These are phyloP conservation scores for Naganishia sp. DNA, from an alignment of 1,284 basidiomycete genomes.

Conservation along the genomic window DNA sequence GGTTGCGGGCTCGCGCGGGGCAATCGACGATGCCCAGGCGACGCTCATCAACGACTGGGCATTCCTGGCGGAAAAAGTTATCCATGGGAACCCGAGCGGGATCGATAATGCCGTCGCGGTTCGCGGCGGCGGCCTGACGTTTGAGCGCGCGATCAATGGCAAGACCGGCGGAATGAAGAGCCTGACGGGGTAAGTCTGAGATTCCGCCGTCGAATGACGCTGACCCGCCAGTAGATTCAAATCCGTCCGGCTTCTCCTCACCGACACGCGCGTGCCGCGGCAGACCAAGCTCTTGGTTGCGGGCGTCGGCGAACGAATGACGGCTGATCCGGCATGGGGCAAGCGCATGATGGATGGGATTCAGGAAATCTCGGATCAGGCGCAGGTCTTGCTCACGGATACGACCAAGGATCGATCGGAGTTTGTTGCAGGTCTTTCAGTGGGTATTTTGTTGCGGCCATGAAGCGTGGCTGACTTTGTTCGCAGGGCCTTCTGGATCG, in stretches of 20 bases:
- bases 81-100: constrained; percentile 96
- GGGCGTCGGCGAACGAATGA: constrained; percentile 61
- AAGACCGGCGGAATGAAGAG: constrained; percentile 76
- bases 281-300: constrained; percentile 95
- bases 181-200: constrained; percentile 71
- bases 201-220: neutral
- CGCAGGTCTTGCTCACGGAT: constrained; percentile 71
- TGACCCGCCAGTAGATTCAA: constrained; percentile 59
- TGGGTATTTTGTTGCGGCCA: constrained; percentile 49
- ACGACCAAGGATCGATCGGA: constrained; percentile 66
- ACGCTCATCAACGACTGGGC: constrained; percentile 87
- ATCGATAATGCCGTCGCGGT: constrained; percentile 96
- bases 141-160: constrained; percentile 77
- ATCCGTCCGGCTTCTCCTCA: constrained; percentile 77
- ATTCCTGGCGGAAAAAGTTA: constrained; percentile 91
- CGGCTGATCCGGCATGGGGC: constrained; percentile 74
- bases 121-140: constrained; percentile 89
- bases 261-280: constrained; percentile 86
- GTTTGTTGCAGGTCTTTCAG: constrained; percentile 64
- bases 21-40: constrained; percentile 68
- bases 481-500: constrained; percentile 73
- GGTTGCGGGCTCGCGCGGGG: constrained; percentile 57
- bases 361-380: constrained; percentile 78
- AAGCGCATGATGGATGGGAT: constrained; percentile 72
- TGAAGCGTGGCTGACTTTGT: constrained; percentile 38